Evolutionary conservation across 2,329 filamentous ascomycete species (phyloP).

Genomic region (Immersiporthe knoxdaviesiana): DNA sequence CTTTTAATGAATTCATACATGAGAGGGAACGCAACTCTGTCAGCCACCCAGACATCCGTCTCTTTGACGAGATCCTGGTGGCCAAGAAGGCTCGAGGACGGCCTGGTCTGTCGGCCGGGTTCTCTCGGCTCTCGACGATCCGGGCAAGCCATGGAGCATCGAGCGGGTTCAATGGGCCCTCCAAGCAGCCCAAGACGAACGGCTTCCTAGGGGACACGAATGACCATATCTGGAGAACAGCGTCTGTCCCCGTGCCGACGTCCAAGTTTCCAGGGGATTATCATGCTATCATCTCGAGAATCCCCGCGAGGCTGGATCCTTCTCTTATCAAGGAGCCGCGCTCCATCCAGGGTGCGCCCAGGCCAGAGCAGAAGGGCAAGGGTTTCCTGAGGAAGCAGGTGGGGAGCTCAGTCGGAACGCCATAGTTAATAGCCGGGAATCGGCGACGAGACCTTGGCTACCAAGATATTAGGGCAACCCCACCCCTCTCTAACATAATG

Average conservation of each 20-base stretch:
- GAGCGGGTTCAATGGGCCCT: constrained; percentile 43
- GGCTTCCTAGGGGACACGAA: constrained; percentile 72
- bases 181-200: constrained; percentile 46
- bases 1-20: constrained; percentile 83
- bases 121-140: constrained; percentile 64
- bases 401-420: constrained; percentile 21
- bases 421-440: neutral
- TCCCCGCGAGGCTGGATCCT: constrained; percentile 83
- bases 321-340: constrained; percentile 90
- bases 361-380: constrained; percentile 56
- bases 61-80: constrained; percentile 84
- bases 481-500: neutral
- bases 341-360: constrained; percentile 84
- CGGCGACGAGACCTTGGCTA: neutral
- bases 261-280: constrained; percentile 67
- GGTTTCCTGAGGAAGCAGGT: constrained; percentile 62
- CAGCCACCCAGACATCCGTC: constrained; percentile 67
- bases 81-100: constrained; percentile 74
- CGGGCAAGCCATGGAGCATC: constrained; percentile 58
- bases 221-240: constrained; percentile 79
- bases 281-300: constrained; percentile 61
- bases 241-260: constrained; percentile 62
- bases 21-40: constrained; percentile 71
- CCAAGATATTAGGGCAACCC: neutral
- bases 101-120: constrained; percentile 65